Evolutionary conservation across 2,329 filamentous ascomycete genomes (phyloP).

Genomic region (Coleophoma cylindrospora): DNA sequence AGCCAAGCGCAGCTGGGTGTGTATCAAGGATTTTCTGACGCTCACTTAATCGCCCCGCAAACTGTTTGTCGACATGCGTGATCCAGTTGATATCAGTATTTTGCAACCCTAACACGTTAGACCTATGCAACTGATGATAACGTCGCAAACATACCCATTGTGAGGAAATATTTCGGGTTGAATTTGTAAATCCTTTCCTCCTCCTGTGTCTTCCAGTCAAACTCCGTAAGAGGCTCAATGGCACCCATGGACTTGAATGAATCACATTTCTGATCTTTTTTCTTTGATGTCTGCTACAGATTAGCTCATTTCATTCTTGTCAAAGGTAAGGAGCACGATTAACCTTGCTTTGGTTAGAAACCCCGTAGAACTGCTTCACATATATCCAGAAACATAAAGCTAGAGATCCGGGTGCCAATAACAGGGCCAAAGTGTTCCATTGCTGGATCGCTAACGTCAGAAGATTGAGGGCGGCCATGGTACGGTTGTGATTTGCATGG

Average conservation of each 20-base stretch:
- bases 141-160: background rate
- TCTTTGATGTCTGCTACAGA: background rate
- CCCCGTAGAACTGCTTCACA: too few species aligned
- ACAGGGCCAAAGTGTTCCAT: too few species aligned
- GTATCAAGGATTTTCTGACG: constrained; percentile 3
- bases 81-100: background rate
- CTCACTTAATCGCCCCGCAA: background rate
- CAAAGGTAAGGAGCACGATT: too few species aligned
- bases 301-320: background rate
- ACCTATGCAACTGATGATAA: background rate
- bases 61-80: background rate
- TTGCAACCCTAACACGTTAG: background rate
- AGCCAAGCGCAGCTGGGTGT: background rate
- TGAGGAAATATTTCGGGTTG: background rate
- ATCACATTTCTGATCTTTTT: background rate
- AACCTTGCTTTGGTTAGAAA: too few species aligned
- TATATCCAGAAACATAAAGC: too few species aligned
- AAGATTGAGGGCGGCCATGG: too few species aligned
- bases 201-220: background rate
- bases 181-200: background rate
- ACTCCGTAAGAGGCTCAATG: background rate
- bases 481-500: too few species aligned
- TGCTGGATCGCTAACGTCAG: too few species aligned
- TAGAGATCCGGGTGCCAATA: too few species aligned
- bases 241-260: background rate